Evolutionary conservation across 257 asterid genomes (phyloP).

Genomic region (Solanum etuberosum): DNA sequence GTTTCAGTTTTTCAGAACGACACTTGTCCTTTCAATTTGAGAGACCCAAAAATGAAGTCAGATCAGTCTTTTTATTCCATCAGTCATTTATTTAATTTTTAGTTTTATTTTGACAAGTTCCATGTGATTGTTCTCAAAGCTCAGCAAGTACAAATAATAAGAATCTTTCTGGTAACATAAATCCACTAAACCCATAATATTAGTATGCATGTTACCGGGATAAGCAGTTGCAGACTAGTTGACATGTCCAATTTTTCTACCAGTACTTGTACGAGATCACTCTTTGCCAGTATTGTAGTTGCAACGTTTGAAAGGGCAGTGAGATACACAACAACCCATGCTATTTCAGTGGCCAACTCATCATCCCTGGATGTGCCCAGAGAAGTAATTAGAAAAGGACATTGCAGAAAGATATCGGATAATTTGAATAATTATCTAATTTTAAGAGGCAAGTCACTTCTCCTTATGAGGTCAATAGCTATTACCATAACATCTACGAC

Average conservation of each 20-base stretch:
- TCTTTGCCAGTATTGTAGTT: conserved; percentile 56
- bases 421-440: neutral
- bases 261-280: conserved; percentile 53
- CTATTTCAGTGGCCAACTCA: conserved; percentile 89
- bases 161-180: neutral
- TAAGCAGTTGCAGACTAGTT: conserved; percentile 71
- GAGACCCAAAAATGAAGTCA: neutral
- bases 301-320: conserved; percentile 87
- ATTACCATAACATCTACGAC: neutral
- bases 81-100: neutral
- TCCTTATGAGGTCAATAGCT: neutral
- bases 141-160: neutral
- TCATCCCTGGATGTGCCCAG: conserved; percentile 56
- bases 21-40: neutral
- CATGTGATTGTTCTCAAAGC: neutral
- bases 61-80: neutral
- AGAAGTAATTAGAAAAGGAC: neutral
- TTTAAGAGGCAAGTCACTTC: neutral
- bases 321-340: conserved; percentile 96
- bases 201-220: conserved; percentile 55
- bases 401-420: conserved; percentile 1
- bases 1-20: neutral
- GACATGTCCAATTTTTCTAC: conserved; percentile 68
- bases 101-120: neutral
- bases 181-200: neutral